phyloP scores from a whole-genome alignment of 805 yeast species.

The Ogataea paradorogensis region DNA sequence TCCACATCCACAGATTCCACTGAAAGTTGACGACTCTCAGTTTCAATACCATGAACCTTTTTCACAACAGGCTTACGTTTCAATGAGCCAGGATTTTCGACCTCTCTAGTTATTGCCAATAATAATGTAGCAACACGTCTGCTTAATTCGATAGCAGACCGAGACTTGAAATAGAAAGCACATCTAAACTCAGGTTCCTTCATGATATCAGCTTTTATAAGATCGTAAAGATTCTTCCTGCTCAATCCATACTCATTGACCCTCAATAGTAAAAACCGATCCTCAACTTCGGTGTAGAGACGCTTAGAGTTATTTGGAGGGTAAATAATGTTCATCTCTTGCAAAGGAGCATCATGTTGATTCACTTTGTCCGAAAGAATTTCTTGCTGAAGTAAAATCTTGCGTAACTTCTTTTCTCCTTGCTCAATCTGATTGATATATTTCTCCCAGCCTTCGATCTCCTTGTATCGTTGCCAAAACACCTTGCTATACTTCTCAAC shows the following conservation, averaged over 20 bases:
- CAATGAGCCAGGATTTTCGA: conserved; percentile 55
- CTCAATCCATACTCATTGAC: conserved; percentile 65
- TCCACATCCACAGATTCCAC: conserved; percentile 23
- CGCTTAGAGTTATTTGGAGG: conserved; percentile 84
- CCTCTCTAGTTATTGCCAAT: conserved; percentile 66
- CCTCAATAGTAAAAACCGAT: conserved; percentile 58
- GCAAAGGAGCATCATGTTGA: conserved; percentile 55
- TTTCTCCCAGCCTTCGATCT: conserved; percentile 69
- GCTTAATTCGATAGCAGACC: conserved; percentile 69
- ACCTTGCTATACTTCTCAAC: conserved; percentile 54
- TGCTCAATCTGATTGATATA: conserved; percentile 68
- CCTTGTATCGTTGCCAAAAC: conserved; percentile 61
- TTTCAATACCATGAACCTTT: conserved; percentile 15
- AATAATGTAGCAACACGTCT: conserved; percentile 67
- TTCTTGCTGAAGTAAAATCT: conserved; percentile 51
- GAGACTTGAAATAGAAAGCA: conserved; percentile 70
- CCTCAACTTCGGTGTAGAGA: conserved; percentile 67
- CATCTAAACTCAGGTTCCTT: conserved; percentile 60
- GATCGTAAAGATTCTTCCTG: conserved; percentile 57
- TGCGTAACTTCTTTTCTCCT: conserved; percentile 66
- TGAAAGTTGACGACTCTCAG: conserved; percentile 33
- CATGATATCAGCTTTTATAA: conserved; percentile 61
- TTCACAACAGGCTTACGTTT: conserved; percentile 42
- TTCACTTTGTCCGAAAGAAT: conserved; percentile 53
- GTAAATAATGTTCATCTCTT: conserved; percentile 61